A percentile compares a stretch with the other conserved stretches of the same genome.
Conservation (phyloP, 768 basidiomycete genomes). For the Lentinula boryana region DNA sequence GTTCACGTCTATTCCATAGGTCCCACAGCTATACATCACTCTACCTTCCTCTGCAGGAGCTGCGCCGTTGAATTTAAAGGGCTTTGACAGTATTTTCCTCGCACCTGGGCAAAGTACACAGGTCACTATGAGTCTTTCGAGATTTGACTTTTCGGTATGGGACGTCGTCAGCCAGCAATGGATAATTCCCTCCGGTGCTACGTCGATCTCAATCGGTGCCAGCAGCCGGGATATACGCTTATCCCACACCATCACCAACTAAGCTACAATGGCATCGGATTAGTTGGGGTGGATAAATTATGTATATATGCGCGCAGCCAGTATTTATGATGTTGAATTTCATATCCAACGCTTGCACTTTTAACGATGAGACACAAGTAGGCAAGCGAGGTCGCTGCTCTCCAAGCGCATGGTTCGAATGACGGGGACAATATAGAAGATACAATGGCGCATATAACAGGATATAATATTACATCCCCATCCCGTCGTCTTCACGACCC, state of each 20-base stretch:
- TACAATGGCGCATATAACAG: background rate
- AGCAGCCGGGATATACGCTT: slow-evolving; percentile 45
- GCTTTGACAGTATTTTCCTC: slow-evolving; percentile 47
- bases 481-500: slow-evolving; percentile 69
- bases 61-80: slow-evolving; percentile 48
- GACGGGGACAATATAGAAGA: background rate
- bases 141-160: slow-evolving; percentile 52
- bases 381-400: background rate
- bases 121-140: slow-evolving; percentile 41
- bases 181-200: slow-evolving; percentile 43
- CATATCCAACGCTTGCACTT: too few relatives aligned
- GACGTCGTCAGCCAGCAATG: slow-evolving; percentile 49
- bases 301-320: too few relatives aligned
- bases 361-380: background rate
- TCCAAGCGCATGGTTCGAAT: background rate
- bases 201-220: slow-evolving; percentile 41
- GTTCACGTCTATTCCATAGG: slow-evolving; percentile 20
- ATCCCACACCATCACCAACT: slow-evolving; percentile 33
- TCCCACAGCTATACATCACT: slow-evolving; percentile 50
- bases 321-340: too few relatives aligned
- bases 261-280: background rate
- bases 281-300: too few relatives aligned
- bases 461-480: slow-evolving; percentile 47
- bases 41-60: slow-evolving; percentile 41
- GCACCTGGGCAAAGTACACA: slow-evolving; percentile 35